A percentile compares a stretch with the other conserved stretches of the same genome.
phyloP scores from a whole-genome alignment of 805 yeast species.

The Jamesozyma spencerorum region DNA sequence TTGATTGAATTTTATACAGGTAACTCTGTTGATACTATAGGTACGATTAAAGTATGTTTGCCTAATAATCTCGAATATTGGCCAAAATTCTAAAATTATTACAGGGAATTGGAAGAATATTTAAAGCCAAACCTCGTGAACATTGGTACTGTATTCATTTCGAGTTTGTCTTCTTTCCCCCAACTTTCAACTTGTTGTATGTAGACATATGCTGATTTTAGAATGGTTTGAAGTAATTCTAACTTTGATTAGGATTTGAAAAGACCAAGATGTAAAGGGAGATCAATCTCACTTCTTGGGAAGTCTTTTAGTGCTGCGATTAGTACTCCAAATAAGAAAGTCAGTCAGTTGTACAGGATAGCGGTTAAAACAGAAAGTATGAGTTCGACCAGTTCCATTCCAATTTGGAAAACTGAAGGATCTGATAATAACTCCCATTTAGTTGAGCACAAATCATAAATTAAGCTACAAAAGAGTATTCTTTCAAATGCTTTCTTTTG shows the following conservation, averaged over 20 bases:
- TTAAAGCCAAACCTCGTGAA: slow-evolving; percentile 60
- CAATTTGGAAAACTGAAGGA: not conserved
- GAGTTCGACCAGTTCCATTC: not conserved
- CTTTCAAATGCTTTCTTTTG: too few relatives aligned
- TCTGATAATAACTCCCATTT: too few relatives aligned
- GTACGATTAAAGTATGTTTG: slow-evolving; percentile 51
- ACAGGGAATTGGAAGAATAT: slow-evolving; percentile 55
- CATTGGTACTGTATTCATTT: slow-evolving; percentile 59
- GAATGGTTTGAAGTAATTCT: slow-evolving; percentile 47
- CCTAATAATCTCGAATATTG: slow-evolving; percentile 28
- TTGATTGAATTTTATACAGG: slow-evolving; percentile 83
- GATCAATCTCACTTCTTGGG: slow-evolving; percentile 67
- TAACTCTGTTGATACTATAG: slow-evolving; percentile 51
- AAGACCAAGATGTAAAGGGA: slow-evolving; percentile 72
- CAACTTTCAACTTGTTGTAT: slow-evolving; percentile 60
- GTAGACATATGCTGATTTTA: slow-evolving; percentile 51
- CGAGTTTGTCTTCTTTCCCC: slow-evolving; percentile 75
- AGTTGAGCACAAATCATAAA: too few relatives aligned
- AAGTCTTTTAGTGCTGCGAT: slow-evolving; percentile 67
- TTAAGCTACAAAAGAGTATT: too few relatives aligned
- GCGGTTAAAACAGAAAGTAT: slow-evolving; percentile 20
- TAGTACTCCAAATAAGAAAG: too few relatives aligned
- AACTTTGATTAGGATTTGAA: slow-evolving; percentile 68
- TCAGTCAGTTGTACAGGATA: slow-evolving; percentile 62
- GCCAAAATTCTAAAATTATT: slow-evolving; percentile 45